phyloP scores from a whole-genome alignment of 2,329 filamentous ascomycete genomes.

The Fusarium nodosum region DNA sequence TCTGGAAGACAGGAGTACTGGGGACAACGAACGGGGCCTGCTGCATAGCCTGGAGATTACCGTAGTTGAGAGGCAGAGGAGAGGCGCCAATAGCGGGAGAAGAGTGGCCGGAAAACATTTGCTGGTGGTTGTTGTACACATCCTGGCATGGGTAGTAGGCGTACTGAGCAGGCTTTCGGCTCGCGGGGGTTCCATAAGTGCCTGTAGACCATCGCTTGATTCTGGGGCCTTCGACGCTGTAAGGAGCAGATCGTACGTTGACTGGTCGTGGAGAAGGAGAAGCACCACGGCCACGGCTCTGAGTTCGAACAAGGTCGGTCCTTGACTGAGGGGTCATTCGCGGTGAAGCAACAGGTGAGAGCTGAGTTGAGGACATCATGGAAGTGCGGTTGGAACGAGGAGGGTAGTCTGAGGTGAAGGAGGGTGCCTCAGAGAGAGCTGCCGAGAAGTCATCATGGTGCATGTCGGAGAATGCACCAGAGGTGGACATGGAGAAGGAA shows the following conservation, averaged over 20 bases:
- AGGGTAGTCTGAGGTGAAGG: slow-evolving; percentile 76
- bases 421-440: slow-evolving; percentile 74
- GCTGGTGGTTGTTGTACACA: slow-evolving; percentile 68
- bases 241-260: slow-evolving; percentile 74
- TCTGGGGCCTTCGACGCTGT: slow-evolving; percentile 74
- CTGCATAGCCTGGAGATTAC: slow-evolving; percentile 68
- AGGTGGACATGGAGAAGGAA: slow-evolving; percentile 79
- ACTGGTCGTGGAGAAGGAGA: slow-evolving; percentile 79
- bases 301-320: slow-evolving; percentile 72
- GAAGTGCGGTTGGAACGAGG: slow-evolving; percentile 76
- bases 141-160: slow-evolving; percentile 74
- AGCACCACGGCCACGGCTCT: slow-evolving; percentile 74
- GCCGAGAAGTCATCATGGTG: slow-evolving; percentile 79
- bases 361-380: slow-evolving; percentile 77
- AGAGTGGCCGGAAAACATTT: slow-evolving; percentile 61
- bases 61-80: slow-evolving; percentile 66
- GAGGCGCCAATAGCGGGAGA: slow-evolving; percentile 61
- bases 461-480: slow-evolving; percentile 74
- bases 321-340: slow-evolving; percentile 72
- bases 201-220: slow-evolving; percentile 85
- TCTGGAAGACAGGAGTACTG: slow-evolving; percentile 64
- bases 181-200: slow-evolving; percentile 72
- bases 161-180: slow-evolving; percentile 70
- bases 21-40: slow-evolving; percentile 69
- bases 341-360: slow-evolving; percentile 81